Evolutionary conservation across 2,329 filamentous ascomycete species (phyloP).

Genomic region (Gnomoniopsis smithogilvyi): DNA sequence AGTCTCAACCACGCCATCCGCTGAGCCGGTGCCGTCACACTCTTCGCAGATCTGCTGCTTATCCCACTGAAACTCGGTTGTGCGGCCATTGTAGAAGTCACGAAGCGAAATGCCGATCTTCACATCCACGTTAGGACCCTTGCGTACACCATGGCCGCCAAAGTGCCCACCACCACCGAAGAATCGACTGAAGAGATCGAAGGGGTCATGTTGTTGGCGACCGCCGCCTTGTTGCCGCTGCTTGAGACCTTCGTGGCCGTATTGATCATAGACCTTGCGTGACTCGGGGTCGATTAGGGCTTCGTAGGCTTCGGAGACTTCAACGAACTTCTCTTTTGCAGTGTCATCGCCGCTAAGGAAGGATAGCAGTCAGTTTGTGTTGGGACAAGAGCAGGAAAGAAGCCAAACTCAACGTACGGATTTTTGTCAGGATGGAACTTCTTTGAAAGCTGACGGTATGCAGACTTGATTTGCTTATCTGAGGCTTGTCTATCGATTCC

Average conservation of each 20-base stretch:
- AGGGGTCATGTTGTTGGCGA: constrained; percentile 73
- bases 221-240: constrained; percentile 71
- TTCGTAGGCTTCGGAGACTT: constrained; percentile 94
- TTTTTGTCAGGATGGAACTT: constrained; percentile 99
- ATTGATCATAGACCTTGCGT: constrained; percentile 88
- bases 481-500: constrained; percentile 75
- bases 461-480: constrained; percentile 87
- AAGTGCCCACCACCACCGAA: constrained; percentile 91
- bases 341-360: constrained; percentile 65
- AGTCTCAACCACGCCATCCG: constrained; percentile 78
- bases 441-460: constrained; percentile 88
- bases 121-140: constrained; percentile 87
- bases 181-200: constrained; percentile 94
- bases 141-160: constrained; percentile 66
- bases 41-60: constrained; percentile 93
- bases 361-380: constrained; percentile 3
- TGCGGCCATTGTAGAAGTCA: constrained; percentile 89
- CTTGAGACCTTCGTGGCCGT: constrained; percentile 87
- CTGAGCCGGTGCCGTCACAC: constrained; percentile 82
- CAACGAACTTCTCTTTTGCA: constrained; percentile 87
- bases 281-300: constrained; percentile 75
- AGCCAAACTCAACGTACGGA: constrained; percentile 57
- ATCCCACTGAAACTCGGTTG: constrained; percentile 84
- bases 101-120: constrained; percentile 73
- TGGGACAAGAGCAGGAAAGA: constrained; percentile 3